A percentile compares a stretch with the other conserved stretches of the same genome.
Evolutionary conservation across 2,329 filamentous ascomycete species (phyloP).

Genomic region (Trichoderma sp.): DNA sequence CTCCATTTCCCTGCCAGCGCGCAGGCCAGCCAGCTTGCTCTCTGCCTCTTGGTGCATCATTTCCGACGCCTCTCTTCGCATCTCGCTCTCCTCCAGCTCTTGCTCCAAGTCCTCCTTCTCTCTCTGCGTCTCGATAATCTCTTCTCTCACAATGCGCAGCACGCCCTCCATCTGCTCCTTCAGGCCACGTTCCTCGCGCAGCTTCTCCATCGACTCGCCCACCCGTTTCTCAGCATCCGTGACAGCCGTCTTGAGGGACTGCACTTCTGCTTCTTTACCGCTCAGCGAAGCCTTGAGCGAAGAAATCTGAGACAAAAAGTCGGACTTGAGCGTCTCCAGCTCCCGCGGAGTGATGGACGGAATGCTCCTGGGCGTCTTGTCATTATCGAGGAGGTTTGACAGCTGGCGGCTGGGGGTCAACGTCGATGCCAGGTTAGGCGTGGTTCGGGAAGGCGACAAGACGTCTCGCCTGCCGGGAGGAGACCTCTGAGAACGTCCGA

Average conservation of each 20-base stretch:
- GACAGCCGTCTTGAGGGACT: constrained; percentile 81
- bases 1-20: constrained; percentile 55
- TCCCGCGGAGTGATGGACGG: constrained; percentile 90
- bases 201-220: constrained; percentile 77
- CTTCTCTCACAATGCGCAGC: constrained; percentile 74
- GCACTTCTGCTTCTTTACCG: constrained; percentile 89
- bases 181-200: constrained; percentile 71
- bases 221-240: constrained; percentile 89
- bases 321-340: constrained; percentile 87
- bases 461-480: constrained; percentile 46
- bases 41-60: constrained; percentile 73
- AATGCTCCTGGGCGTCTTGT: constrained; percentile 88
- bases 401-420: constrained; percentile 55
- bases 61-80: constrained; percentile 70
- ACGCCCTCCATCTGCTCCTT: constrained; percentile 83
- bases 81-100: constrained; percentile 74
- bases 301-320: constrained; percentile 88
- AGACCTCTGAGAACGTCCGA: constrained; percentile 49
- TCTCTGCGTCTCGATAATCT: constrained; percentile 74
- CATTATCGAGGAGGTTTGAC: constrained; percentile 69
- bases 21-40: constrained; percentile 72
- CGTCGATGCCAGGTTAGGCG: constrained; percentile 26
- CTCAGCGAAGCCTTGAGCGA: constrained; percentile 88
- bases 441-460: constrained; percentile 34
- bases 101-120: constrained; percentile 77